phyloP scores from a whole-genome alignment of 495 filamentous ascomycete species.

The Trichoderma asperelloides region DNA sequence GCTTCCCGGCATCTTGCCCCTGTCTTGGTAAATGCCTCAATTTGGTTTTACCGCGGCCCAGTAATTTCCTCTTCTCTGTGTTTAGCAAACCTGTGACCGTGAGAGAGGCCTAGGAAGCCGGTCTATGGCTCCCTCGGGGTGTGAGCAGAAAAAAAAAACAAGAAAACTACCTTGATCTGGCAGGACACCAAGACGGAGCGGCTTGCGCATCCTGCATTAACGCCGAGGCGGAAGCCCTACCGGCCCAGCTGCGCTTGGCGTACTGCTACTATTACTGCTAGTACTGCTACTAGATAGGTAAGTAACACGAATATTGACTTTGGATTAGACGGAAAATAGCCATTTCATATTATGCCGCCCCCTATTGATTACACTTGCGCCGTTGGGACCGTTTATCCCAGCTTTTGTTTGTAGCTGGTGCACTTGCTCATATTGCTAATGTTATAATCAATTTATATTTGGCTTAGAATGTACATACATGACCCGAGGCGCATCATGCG shows the following conservation, averaged over 20 bases:
- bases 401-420: too few relatives aligned
- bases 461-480: not conserved
- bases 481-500: too few relatives aligned
- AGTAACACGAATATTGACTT: too few relatives aligned
- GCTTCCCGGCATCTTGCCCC: not conserved
- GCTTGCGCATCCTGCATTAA: not conserved
- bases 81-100: not conserved
- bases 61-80: not conserved
- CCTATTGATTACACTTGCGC: too few relatives aligned
- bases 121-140: not conserved
- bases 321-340: too few relatives aligned
- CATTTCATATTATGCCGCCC: too few relatives aligned
- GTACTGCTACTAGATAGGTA: too few relatives aligned
- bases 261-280: not conserved
- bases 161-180: not conserved
- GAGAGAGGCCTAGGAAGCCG: not conserved
- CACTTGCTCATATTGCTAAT: not conserved
- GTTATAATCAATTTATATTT: not conserved
- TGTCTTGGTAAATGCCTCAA: not conserved
- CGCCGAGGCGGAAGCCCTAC: not conserved
- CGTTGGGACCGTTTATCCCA: too few relatives aligned
- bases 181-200: slow-evolving; percentile 3
- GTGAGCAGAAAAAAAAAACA: not conserved
- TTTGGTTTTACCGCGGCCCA: not conserved
- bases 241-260: not conserved